A percentile compares a stretch with the other conserved stretches of the same genome.
Conservation (phyloP, 371 early-diverging fungal species). For the Actinomucor elegans region DNA sequence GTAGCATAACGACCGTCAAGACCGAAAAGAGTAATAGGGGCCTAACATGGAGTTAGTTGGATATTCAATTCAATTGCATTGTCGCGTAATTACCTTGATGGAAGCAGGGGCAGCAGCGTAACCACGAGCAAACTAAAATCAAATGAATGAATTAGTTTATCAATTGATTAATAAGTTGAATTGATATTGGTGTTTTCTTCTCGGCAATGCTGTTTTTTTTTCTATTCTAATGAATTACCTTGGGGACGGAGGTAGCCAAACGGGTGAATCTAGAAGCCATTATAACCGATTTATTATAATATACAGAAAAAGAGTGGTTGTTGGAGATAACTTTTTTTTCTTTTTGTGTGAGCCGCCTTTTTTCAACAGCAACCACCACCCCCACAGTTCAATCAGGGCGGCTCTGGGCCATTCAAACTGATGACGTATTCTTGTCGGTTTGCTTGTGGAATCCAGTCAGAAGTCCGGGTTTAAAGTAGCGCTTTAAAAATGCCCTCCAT, state of each 20-base stretch:
- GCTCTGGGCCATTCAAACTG: conserved; percentile 1
- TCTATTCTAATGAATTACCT: conserved; percentile 26
- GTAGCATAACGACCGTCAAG: conserved; percentile 98
- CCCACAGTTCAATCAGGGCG: conserved; percentile 4
- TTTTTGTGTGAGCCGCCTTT: background rate
- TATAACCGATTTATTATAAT: conserved; percentile 14
- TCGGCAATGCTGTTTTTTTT: background rate
- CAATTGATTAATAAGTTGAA: too few relatives aligned
- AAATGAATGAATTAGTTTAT: conserved; percentile 2
- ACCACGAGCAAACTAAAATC: conserved; percentile 55
- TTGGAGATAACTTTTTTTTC: conserved; percentile 4
- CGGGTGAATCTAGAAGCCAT: conserved; percentile 54
- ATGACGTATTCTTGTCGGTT: background rate
- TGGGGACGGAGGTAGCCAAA: conserved; percentile 45
- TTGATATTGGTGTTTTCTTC: background rate
- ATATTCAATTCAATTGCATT: too few relatives aligned
- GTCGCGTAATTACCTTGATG: conserved; percentile 54
- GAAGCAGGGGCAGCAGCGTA: conserved; percentile 52
- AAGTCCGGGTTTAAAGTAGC: too few relatives aligned
- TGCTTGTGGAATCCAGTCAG: too few relatives aligned
- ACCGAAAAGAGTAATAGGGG: conserved; percentile 86
- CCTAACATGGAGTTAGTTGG: conserved; percentile 51
- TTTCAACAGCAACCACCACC: conserved; percentile 4
- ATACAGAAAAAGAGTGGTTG: conserved; percentile 11
- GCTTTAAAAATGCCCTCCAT: too few relatives aligned